Conservation (phyloP, 2,329 filamentous ascomycete genomes). For the Botrytis porri region DNA sequence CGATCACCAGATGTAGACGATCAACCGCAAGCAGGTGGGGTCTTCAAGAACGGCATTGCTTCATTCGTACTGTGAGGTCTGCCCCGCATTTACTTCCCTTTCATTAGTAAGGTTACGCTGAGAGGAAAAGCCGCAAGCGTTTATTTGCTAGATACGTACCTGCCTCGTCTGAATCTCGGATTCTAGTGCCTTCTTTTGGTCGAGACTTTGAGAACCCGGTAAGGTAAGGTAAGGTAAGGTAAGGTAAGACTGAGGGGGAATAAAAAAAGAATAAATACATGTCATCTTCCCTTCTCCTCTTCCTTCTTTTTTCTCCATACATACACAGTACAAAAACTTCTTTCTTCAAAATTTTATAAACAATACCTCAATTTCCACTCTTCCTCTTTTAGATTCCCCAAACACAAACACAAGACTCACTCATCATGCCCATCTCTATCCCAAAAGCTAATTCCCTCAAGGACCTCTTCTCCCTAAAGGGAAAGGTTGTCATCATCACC, state of each 20-base stretch:
- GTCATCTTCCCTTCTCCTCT: not conserved
- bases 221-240: too few relatives aligned
- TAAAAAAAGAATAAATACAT: not conserved
- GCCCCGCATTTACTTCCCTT: not conserved
- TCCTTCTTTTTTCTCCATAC: not conserved
- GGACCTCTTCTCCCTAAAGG: constrained; percentile 59
- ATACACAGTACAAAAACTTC: not conserved
- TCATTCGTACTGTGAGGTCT: not conserved
- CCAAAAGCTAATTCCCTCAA: constrained; percentile 56
- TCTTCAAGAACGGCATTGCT: not conserved
- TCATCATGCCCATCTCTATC: constrained; percentile 54
- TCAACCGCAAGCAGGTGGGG: not conserved
- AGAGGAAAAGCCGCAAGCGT: not conserved
- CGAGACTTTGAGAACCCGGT: not conserved
- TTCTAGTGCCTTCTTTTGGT: not conserved
- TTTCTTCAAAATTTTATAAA: not conserved
- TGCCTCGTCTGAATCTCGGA: not conserved
- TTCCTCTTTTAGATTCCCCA: not conserved
- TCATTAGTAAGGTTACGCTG: too few relatives aligned
- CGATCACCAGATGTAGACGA: too few relatives aligned
- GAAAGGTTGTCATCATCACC: constrained; percentile 61
- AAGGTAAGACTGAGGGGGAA: not conserved
- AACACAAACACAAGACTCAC: not conserved
- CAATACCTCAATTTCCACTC: not conserved
- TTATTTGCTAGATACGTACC: not conserved